Conservation (phyloP, 257 asterid species). For the Solanum etuberosum region DNA sequence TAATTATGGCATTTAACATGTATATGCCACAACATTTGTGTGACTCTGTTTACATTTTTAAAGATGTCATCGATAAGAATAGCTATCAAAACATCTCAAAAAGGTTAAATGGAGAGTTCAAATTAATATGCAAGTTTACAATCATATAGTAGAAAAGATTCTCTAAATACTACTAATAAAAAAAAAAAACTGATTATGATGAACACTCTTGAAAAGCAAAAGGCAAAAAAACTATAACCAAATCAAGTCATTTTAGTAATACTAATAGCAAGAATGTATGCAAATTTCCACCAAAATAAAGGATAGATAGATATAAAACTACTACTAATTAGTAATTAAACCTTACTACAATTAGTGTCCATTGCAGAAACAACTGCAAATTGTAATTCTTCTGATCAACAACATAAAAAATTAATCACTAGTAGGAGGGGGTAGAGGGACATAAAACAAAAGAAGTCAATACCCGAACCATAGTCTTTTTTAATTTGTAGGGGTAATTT, state of each 20-base stretch:
- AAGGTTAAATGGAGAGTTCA: neutral
- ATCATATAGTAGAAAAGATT: neutral
- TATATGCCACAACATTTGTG: neutral
- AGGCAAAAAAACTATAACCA: neutral
- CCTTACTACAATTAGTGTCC: neutral
- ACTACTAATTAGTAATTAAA: neutral
- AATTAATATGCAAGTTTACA: neutral
- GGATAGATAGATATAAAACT: neutral
- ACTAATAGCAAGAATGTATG: neutral
- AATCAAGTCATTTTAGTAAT: neutral
- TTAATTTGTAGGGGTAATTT: conserved; percentile 3
- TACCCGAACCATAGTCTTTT: conserved; percentile 92
- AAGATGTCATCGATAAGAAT: neutral
- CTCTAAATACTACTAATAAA: neutral
- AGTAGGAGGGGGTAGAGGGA: neutral
- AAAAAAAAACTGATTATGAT: neutral
- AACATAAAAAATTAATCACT: neutral
- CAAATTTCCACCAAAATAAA: neutral
- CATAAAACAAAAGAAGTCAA: conserved; percentile 63
- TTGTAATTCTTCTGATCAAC: neutral
- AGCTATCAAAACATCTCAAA: neutral
- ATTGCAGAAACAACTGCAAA: neutral
- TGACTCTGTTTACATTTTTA: no score
- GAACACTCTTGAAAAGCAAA: neutral
- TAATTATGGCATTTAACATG: neutral